phyloP scores from a whole-genome alignment of 2,329 filamentous ascomycete genomes.

The Intubia oerlemansii region DNA sequence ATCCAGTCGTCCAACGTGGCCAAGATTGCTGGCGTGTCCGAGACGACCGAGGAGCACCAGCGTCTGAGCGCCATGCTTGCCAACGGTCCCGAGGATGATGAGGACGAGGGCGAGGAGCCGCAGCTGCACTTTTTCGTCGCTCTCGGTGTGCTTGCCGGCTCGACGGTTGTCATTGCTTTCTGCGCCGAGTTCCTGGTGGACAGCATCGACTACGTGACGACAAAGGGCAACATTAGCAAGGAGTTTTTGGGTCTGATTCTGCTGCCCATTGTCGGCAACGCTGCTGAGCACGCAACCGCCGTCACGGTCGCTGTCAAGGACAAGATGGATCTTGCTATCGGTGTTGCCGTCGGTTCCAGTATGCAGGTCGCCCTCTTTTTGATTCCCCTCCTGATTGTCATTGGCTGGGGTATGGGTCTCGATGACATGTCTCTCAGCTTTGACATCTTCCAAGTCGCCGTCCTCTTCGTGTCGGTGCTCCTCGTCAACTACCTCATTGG shows the following conservation, averaged over 20 bases:
- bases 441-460: conserved; percentile 73
- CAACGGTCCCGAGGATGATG: conserved; percentile 24
- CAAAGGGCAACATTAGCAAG: conserved; percentile 35
- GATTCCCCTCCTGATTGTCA: conserved; percentile 53
- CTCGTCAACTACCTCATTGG: conserved; percentile 72
- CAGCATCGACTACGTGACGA: conserved; percentile 45
- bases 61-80: conserved; percentile 8
- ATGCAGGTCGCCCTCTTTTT: conserved; percentile 68
- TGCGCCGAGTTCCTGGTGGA: conserved; percentile 58
- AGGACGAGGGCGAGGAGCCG: conserved; percentile 55
- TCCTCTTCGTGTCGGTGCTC: conserved; percentile 64
- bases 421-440: conserved; percentile 67
- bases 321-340: conserved; percentile 69
- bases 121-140: conserved; percentile 54
- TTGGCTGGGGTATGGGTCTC: conserved; percentile 54
- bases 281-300: conserved; percentile 61
- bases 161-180: conserved; percentile 60
- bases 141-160: conserved; percentile 44
- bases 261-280: conserved; percentile 59
- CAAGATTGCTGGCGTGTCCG: conserved; percentile 9
- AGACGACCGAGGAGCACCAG: conserved; percentile 14
- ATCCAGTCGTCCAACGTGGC: conserved; percentile 18
- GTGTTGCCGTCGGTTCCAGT: conserved; percentile 57
- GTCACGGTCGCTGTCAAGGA: conserved; percentile 65
- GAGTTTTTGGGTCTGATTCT: conserved; percentile 61